Evolutionary conservation across 208 protist species (phyloP).

Genomic region (Crithidia expoeki): DNA sequence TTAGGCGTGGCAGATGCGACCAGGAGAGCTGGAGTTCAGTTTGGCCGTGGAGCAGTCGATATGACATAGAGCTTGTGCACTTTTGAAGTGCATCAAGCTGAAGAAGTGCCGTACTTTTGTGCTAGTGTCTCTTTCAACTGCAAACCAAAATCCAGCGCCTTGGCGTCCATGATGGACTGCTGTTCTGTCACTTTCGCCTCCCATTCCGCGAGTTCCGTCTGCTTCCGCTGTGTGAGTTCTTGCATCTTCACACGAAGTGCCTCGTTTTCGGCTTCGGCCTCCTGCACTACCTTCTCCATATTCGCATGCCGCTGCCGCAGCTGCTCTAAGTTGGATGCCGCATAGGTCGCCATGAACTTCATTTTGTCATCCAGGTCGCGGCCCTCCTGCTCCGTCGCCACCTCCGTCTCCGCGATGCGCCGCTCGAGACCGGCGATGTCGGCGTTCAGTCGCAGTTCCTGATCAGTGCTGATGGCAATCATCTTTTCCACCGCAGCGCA

Average conservation of each 20-base stretch:
- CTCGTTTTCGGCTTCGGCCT: slow-evolving; percentile 76
- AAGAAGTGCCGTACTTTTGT: neutral
- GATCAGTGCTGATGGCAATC: slow-evolving; percentile 80
- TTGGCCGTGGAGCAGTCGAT: no score
- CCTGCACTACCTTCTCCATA: slow-evolving; percentile 66
- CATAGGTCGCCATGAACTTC: slow-evolving; percentile 64
- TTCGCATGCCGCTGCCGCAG: slow-evolving; percentile 73
- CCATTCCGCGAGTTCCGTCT: slow-evolving; percentile 77
- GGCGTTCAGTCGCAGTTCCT: slow-evolving; percentile 51
- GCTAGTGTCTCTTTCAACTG: slow-evolving; percentile 81
- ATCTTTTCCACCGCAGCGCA: slow-evolving; percentile 82
- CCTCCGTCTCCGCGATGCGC: slow-evolving; percentile 59
- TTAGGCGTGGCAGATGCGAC: no score
- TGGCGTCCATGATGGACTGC: slow-evolving; percentile 84
- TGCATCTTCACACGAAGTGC: slow-evolving; percentile 58
- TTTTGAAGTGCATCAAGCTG: neutral
- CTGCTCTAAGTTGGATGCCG: slow-evolving; percentile 79
- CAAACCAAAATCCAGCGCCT: slow-evolving; percentile 88
- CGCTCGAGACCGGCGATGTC: slow-evolving; percentile 62
- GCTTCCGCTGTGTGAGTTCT: slow-evolving; percentile 53
- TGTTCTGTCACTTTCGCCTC: slow-evolving; percentile 82
- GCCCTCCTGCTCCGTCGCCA: slow-evolving; percentile 62
- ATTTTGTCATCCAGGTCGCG: slow-evolving; percentile 59
- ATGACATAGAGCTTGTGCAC: no score
- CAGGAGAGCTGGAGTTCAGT: no score